Evolutionary conservation across 2,329 filamentous ascomycete species (phyloP).

Genomic region (Trichophyton simii): DNA sequence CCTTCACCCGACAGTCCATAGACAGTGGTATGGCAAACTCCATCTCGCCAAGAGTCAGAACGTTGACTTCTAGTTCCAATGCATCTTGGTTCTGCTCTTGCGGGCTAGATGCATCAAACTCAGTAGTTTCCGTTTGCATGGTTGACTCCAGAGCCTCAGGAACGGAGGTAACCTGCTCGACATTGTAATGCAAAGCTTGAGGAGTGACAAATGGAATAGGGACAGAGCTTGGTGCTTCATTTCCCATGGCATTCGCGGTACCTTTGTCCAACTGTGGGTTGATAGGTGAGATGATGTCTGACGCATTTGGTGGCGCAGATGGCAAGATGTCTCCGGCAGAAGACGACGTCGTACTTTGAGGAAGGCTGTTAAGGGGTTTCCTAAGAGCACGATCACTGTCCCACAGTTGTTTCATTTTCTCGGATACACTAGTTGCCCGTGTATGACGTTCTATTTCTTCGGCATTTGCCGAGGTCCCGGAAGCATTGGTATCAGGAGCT

Average conservation of each 20-base stretch:
- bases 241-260: slow-evolving; percentile 13
- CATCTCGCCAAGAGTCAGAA: slow-evolving; percentile 26
- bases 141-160: slow-evolving; percentile 1
- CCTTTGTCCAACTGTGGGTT: slow-evolving; percentile 26
- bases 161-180: slow-evolving; percentile 8
- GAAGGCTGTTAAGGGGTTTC: slow-evolving; percentile 15
- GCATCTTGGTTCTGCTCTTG: slow-evolving; percentile 4
- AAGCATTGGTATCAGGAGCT: not conserved
- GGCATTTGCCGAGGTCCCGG: not conserved
- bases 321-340: slow-evolving; percentile 31
- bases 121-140: not conserved
- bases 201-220: slow-evolving; percentile 20
- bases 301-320: slow-evolving; percentile 17
- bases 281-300: slow-evolving; percentile 24
- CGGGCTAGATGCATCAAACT: slow-evolving; percentile 4
- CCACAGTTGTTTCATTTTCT: slow-evolving; percentile 23
- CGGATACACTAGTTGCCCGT: slow-evolving; percentile 20
- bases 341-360: slow-evolving; percentile 30
- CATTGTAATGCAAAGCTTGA: slow-evolving; percentile 17
- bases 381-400: slow-evolving; percentile 19
- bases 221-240: slow-evolving; percentile 16
- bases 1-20: slow-evolving; percentile 33
- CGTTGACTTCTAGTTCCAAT: slow-evolving; percentile 17
- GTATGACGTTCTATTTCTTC: slow-evolving; percentile 18
- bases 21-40: slow-evolving; percentile 32